phyloP scores from a whole-genome alignment of 768 basidiomycete genomes.

The Hirschioporus abietinus region DNA sequence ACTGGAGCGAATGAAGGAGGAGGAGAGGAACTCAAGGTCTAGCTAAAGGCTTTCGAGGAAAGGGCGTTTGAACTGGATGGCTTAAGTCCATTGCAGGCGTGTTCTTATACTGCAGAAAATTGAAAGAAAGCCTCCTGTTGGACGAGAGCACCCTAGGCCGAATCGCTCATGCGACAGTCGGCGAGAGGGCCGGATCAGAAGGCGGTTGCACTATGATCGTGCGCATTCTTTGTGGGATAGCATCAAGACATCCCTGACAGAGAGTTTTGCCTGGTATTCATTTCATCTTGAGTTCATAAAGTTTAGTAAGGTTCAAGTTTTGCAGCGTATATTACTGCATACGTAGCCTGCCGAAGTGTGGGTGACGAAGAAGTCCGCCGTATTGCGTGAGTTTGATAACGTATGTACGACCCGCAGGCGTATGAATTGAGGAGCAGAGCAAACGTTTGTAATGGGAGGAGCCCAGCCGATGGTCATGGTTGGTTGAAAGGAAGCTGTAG shows the following conservation, averaged over 20 bases:
- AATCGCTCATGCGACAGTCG: background rate
- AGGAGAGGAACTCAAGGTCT: background rate
- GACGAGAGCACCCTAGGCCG: background rate
- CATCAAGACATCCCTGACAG: background rate
- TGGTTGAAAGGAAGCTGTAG: background rate
- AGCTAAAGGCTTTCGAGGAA: background rate
- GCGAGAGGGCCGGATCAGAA: background rate
- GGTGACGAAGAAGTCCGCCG: no score
- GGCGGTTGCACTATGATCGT: background rate
- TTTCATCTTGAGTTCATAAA: background rate
- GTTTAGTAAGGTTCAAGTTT: background rate
- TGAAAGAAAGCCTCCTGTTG: background rate
- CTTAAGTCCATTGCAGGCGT: background rate
- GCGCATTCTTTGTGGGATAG: background rate
- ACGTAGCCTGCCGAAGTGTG: no score
- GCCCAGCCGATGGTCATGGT: background rate
- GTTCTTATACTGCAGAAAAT: background rate
- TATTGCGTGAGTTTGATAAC: no score
- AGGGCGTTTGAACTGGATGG: background rate
- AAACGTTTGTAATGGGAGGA: no score
- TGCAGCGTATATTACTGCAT: background rate
- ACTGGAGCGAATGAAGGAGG: slow-evolving; percentile 1
- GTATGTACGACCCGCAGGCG: no score
- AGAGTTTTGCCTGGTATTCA: background rate
- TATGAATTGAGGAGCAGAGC: no score